Conservation (phyloP, 768 basidiomycete species). For the Podaxis carcinomalis region DNA sequence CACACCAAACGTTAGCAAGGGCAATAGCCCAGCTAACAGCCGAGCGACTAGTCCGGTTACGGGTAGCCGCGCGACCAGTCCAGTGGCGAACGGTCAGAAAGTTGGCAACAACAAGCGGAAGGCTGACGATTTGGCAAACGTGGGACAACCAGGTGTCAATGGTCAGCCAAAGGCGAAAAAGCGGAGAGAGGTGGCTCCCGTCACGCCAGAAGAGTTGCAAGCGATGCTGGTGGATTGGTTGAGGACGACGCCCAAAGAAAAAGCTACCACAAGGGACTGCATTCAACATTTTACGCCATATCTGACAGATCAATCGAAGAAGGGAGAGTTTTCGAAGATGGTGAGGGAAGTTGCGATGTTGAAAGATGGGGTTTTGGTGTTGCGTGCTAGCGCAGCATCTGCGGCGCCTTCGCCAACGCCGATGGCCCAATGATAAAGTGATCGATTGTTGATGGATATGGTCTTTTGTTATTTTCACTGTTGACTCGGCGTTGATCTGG, state of each 20-base stretch:
- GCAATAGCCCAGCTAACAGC: conserved; percentile 41
- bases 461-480: not conserved
- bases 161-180: conserved; percentile 43
- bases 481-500: not conserved
- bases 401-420: conserved; percentile 32
- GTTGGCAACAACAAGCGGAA: conserved; percentile 36
- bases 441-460: not conserved
- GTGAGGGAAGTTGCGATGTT: conserved; percentile 77
- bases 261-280: conserved; percentile 73
- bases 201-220: conserved; percentile 54
- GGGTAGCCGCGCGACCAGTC: conserved; percentile 41
- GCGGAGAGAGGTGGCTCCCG: conserved; percentile 26
- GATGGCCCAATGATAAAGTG: conserved; percentile 9
- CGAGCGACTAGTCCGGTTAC: conserved; percentile 48
- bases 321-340: conserved; percentile 70
- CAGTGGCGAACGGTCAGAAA: conserved; percentile 29
- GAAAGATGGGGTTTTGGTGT: conserved; percentile 58
- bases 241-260: conserved; percentile 46
- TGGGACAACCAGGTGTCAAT: conserved; percentile 13
- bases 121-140: conserved; percentile 32
- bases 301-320: conserved; percentile 63
- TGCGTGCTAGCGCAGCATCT: conserved; percentile 32
- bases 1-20: conserved; percentile 49
- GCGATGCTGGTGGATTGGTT: conserved; percentile 75
- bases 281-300: conserved; percentile 79